phyloP scores from a whole-genome alignment of 371 early-diverging fungal genomes.

The Mucor piriformis region DNA sequence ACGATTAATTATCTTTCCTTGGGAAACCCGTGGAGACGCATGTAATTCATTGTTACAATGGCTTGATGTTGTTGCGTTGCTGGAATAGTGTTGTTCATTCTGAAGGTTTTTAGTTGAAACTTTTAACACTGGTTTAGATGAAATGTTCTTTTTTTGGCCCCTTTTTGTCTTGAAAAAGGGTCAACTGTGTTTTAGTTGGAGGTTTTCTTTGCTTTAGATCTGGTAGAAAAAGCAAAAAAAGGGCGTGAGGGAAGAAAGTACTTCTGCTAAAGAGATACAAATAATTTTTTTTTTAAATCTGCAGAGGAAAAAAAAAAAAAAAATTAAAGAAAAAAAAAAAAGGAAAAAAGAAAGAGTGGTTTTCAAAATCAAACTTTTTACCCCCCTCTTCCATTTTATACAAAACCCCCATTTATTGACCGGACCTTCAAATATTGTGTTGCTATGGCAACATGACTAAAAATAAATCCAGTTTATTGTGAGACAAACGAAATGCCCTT shows the following conservation, averaged over 20 bases:
- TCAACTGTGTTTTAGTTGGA: constrained; percentile 16
- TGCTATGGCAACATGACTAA: background rate
- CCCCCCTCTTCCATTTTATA: background rate
- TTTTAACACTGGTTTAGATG: constrained; percentile 16
- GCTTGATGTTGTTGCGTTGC: background rate
- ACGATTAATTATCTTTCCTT: background rate
- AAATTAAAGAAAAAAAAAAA: background rate
- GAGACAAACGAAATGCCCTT: constrained; percentile 2
- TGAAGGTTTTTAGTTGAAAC: constrained; percentile 12
- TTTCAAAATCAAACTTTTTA: too few relatives aligned
- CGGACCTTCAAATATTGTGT: too few relatives aligned
- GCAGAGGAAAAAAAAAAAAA: too few relatives aligned
- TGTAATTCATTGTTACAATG: too few relatives aligned
- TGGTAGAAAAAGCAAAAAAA: background rate
- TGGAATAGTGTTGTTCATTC: constrained; percentile 5
- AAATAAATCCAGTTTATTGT: background rate
- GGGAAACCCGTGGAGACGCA: too few relatives aligned
- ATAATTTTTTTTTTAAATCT: background rate
- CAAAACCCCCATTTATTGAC: background rate
- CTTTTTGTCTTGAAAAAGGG: constrained; percentile 13
- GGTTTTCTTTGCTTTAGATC: constrained; percentile 3
- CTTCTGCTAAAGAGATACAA: too few relatives aligned
- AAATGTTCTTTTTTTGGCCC: constrained; percentile 13
- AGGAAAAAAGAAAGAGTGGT: background rate
- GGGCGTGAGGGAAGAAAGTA: too few relatives aligned